Evolutionary conservation across 495 filamentous ascomycete genomes (phyloP), one percentile per base, ranked within the genome.

Genomic region (Penicillium pulvis): DNA sequence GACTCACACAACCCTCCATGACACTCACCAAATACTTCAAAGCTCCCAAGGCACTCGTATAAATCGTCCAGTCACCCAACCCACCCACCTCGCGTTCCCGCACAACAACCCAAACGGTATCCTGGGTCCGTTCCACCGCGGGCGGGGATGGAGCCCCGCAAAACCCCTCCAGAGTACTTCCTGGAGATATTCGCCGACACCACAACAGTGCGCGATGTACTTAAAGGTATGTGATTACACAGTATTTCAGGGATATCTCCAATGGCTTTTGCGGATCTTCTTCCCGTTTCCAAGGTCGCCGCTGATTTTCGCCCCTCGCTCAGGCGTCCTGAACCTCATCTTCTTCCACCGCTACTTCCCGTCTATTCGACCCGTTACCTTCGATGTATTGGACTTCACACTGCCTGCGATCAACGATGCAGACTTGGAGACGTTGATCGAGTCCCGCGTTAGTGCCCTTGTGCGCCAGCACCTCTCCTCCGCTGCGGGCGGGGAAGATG

Each of bases 341-440:
- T 98, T 98, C 87, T 98, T 98, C 80, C 92, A 98, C 75, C 90
- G 94, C 59, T 96, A 92, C 81, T 98, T 98, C 79, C 90, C 90
- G 56, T 86, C 90, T 30, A 82, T 97, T 55, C 78, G 84, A 14
- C 94, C 94, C n/a, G 82, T 84, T 46, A 91, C 90, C 45, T 87
- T 91, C 69, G 94, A 98, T 67, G 84, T 98, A 45, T 85, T 98
- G 55, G 94, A 96, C 67, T 82, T 97, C 53, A 96, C 92, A 28
- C 83, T 98, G 8, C 91, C 95, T 33, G 86, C 88, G 59, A 87
- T 98, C 63, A 87, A 92, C 59, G 93, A 98, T 66, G 76, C 74
- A 33, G 91, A 97, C 66, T 87, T 98, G 33, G 92, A 96, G 68
- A 93, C 91, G 2, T 80, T 96, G 58, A 96, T 98, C 66, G 93